These are phyloP conservation scores for Glycine soja DNA, from an alignment of 306 rosid genomes.

Conservation along the genomic window DNA sequence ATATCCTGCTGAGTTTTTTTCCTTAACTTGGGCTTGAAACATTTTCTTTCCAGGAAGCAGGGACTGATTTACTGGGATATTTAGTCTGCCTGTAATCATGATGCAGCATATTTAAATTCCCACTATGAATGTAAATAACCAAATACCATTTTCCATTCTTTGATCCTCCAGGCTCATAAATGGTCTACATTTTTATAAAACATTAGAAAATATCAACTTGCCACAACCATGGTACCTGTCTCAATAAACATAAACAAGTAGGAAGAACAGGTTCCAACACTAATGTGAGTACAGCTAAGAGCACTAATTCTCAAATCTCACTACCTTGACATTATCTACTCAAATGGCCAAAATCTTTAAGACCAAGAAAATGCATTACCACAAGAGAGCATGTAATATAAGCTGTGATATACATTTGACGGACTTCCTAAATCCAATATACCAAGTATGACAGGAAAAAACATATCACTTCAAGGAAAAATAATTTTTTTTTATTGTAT, in stretches of 20 bases:
- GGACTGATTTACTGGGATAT: slow-evolving; percentile 48
- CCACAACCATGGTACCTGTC: background rate
- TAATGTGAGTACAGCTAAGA: slow-evolving; percentile 23
- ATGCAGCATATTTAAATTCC: slow-evolving; percentile 41
- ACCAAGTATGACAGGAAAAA: background rate
- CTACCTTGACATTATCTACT: background rate
- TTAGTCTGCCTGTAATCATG: slow-evolving; percentile 54
- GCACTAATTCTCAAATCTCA: slow-evolving; percentile 5
- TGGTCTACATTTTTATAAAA: background rate
- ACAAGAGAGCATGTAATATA: slow-evolving; percentile 3
- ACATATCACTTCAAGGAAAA: background rate
- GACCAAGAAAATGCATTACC: slow-evolving; percentile 12
- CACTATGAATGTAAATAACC: slow-evolving; percentile 17
- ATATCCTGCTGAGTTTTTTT: slow-evolving; percentile 67
- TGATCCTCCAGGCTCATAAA: background rate
- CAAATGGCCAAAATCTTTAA: slow-evolving; percentile 24
- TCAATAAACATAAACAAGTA: background rate
- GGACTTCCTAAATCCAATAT: slow-evolving; percentile 25
- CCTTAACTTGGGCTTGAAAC: slow-evolving; percentile 84
- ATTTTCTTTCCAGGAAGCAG: slow-evolving; percentile 51
- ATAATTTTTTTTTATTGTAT: background rate
- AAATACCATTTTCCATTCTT: background rate
- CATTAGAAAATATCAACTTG: background rate
- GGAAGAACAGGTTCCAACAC: slow-evolving; percentile 1
- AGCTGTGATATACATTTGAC: slow-evolving; percentile 10